Evolutionary conservation across 257 asterid genomes (phyloP).

Genomic region (Nicotiana tabacum): DNA sequence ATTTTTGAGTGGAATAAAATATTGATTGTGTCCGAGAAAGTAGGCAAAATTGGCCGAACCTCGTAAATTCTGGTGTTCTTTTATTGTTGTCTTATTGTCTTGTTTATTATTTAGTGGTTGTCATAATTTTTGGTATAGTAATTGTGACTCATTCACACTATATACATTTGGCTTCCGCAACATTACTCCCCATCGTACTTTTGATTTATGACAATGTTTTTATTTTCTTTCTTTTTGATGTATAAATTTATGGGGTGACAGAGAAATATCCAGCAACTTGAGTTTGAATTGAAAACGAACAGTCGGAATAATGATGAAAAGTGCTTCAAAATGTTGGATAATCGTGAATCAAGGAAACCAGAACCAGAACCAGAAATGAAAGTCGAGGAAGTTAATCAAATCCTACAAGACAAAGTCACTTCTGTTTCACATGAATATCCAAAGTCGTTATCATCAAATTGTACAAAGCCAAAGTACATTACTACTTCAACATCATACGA

Average conservation of each 20-base stretch:
- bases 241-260: not conserved
- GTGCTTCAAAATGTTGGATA: slow-evolving; percentile 7
- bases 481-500: not conserved
- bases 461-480: slow-evolving; percentile 1
- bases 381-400: not conserved
- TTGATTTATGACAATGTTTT: not conserved
- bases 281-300: slow-evolving; percentile 8
- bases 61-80: no score
- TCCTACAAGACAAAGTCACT: not conserved
- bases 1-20: no score
- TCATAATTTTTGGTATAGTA: no score
- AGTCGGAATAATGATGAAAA: not conserved
- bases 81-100: no score
- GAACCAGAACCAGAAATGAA: not conserved
- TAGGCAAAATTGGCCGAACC: no score
- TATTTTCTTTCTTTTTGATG: not conserved
- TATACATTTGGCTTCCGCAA: no score
- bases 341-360: not conserved
- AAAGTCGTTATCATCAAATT: not conserved
- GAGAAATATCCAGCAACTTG: slow-evolving; percentile 13
- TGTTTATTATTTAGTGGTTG: no score
- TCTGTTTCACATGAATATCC: not conserved
- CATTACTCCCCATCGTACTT: not conserved
- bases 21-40: no score
- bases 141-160: no score